phyloP scores from a whole-genome alignment of 2,329 filamentous ascomycete species.

The Colletotrichum ledebouriae region DNA sequence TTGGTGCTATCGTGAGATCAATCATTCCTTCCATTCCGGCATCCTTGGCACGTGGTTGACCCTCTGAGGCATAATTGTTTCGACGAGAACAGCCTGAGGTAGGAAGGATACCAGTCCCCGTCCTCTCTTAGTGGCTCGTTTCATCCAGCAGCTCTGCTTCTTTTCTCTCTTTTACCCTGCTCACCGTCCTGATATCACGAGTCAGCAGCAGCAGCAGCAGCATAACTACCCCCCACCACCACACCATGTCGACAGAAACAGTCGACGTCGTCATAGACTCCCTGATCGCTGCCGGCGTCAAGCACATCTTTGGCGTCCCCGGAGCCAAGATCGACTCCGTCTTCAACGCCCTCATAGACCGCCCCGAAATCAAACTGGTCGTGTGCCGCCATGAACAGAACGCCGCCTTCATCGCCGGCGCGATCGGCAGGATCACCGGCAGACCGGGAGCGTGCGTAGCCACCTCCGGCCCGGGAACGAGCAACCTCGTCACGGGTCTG shows the following conservation, averaged over 20 bases:
- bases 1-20: not conserved
- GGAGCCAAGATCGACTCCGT: slow-evolving; percentile 63
- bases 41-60: not conserved
- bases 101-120: too few relatives aligned
- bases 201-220: not conserved
- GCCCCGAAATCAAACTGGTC: slow-evolving; percentile 60
- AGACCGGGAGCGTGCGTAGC: slow-evolving; percentile 61
- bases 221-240: not conserved
- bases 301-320: slow-evolving; percentile 61
- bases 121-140: not conserved
- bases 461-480: slow-evolving; percentile 61
- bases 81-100: slow-evolving; percentile 6
- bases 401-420: slow-evolving; percentile 63
- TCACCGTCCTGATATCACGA: rapidly evolving
- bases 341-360: slow-evolving; percentile 60
- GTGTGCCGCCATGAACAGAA: slow-evolving; percentile 64
- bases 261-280: slow-evolving; percentile 49
- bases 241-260: slow-evolving; percentile 44
- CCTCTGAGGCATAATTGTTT: not conserved
- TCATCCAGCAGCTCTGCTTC: not conserved
- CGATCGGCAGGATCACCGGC: slow-evolving; percentile 60
- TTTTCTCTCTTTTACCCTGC: not conserved
- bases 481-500: slow-evolving; percentile 61
- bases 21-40: not conserved
- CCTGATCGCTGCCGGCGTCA: slow-evolving; percentile 55